These are phyloP conservation scores for Amauroascus niger DNA, from an alignment of 2,329 filamentous ascomycete genomes.

Conservation along the genomic window DNA sequence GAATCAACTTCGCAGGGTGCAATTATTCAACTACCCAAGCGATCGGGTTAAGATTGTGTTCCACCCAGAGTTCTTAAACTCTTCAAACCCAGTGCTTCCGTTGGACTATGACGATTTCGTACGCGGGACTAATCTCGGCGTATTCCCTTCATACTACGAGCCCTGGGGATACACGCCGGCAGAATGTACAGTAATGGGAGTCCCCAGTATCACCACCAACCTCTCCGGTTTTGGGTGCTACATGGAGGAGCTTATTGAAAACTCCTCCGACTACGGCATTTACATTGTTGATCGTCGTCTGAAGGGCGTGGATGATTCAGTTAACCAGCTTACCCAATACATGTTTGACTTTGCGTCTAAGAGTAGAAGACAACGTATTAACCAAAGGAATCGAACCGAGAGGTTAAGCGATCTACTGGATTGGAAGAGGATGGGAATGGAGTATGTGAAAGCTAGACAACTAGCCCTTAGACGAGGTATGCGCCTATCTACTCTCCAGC, in stretches of 20 bases:
- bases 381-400: constrained; percentile 95
- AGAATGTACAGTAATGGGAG: constrained; percentile 97
- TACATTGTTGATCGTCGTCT: constrained; percentile 94
- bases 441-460: constrained; percentile 96
- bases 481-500: background rate
- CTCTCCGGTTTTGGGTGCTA: constrained; percentile 97
- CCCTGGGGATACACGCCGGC: constrained; percentile 98
- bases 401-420: constrained; percentile 87
- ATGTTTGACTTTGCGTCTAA: constrained; percentile 95
- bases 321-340: constrained; percentile 82
- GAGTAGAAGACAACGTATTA: constrained; percentile 92
- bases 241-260: constrained; percentile 98
- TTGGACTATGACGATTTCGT: constrained; percentile 99
- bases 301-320: constrained; percentile 94
- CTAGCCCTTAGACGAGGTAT: constrained; percentile 66
- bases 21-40: constrained; percentile 90
- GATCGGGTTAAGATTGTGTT: constrained; percentile 97
- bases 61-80: constrained; percentile 96
- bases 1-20: constrained; percentile 89
- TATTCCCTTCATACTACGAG: constrained; percentile 97
- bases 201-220: constrained; percentile 96
- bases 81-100: constrained; percentile 85
- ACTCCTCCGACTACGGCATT: constrained; percentile 94
- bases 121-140: constrained; percentile 85
- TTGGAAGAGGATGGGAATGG: constrained; percentile 99